Base-by-base conservation (phyloP, 768 basidiomycete genomes). In the Podaxis mareebaensis region DNA sequence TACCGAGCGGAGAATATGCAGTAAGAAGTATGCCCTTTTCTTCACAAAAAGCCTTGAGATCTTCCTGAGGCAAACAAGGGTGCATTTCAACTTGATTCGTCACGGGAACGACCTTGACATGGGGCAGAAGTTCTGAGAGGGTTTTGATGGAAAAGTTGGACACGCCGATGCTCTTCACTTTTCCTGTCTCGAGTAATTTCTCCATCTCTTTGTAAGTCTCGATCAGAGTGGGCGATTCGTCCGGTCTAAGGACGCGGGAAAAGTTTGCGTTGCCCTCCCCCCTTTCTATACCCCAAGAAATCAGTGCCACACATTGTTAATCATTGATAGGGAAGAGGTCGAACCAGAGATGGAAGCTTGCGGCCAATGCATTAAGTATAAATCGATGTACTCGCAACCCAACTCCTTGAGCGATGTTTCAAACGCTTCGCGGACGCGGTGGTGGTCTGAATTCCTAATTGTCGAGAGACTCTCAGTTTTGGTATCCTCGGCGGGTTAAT, bases 31-130 rank as follows among this genome's bases (percentile, higher is more conserved):
- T 86, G 26, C 78, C 81, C 58, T 80, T 78, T 17, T 68, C 67
- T 20, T 78, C 74, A 72, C 85, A 87, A 70, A 77, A 87, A 24
- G 74, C 70, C 60, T 79, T 71, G 26, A 87, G 74, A 26, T 83
- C 81, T 51, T 74, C 70, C 68, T 85, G 81, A 1, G 85, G 83
- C 33, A 83, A 77, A 69, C 79, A 85, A 0, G 85, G 86, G 68
- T 89, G 88, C 13, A 82, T 64, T 73, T 82, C 80, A 24, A 84
- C 81, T 69, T 88, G 85, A 70, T 90, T 88, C 13, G 79, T 76
- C 4, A 79, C 83, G 3, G 86, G 85, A 8, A 80, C 67, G 55
- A 86, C 67, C 22, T 73, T 80, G 64, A 77, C 80, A 22, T 79
- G 76, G 40, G 79, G 73, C 33, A 84, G 71, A 6, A 87, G 75